Percentiles rank a stretch among this genome's conserved stretches.
These are phyloP conservation scores for Entophlyctis helioformis DNA, from an alignment of 192 early-diverging fungal species.

Conservation along the genomic window DNA sequence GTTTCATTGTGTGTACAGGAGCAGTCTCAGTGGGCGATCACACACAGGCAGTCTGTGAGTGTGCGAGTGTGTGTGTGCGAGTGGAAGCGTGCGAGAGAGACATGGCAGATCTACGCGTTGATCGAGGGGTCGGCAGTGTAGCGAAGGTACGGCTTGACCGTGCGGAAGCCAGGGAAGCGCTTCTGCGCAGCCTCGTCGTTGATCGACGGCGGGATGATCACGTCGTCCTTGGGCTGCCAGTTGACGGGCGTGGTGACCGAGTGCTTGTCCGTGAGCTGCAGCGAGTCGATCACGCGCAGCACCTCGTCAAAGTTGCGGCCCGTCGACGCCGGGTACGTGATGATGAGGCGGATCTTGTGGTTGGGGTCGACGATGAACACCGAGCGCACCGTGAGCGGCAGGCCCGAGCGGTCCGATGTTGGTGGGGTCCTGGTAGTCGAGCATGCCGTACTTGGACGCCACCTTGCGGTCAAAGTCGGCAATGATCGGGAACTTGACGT, in stretches of 20 bases:
- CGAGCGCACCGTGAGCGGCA: slow-evolving; percentile 90
- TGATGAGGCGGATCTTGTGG: slow-evolving; percentile 76
- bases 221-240: slow-evolving; percentile 76
- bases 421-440: slow-evolving; percentile 86
- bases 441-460: slow-evolving; percentile 91
- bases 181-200: slow-evolving; percentile 60
- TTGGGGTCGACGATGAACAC: slow-evolving; percentile 93
- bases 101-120: too few relatives aligned
- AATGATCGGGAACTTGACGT: slow-evolving; percentile 83
- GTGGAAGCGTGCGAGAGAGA: too few relatives aligned
- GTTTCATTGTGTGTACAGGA: too few relatives aligned
- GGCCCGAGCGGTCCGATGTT: slow-evolving; percentile 78
- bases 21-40: too few relatives aligned
- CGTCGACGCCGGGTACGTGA: slow-evolving; percentile 86
- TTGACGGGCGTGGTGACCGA: slow-evolving; percentile 89
- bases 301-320: slow-evolving; percentile 98
- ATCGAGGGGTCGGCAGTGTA: too few relatives aligned
- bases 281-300: slow-evolving; percentile 81
- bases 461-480: slow-evolving; percentile 80
- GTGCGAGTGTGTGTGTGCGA: too few relatives aligned
- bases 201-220: slow-evolving; percentile 84
- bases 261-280: slow-evolving; percentile 81
- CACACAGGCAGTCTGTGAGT: too few relatives aligned
- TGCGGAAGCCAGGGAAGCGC: slow-evolving; percentile 72
- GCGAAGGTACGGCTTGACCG: slow-evolving; percentile 82